Conservation (phyloP, 352 stramenopile genomes). For the Globisporangium lucens region DNA sequence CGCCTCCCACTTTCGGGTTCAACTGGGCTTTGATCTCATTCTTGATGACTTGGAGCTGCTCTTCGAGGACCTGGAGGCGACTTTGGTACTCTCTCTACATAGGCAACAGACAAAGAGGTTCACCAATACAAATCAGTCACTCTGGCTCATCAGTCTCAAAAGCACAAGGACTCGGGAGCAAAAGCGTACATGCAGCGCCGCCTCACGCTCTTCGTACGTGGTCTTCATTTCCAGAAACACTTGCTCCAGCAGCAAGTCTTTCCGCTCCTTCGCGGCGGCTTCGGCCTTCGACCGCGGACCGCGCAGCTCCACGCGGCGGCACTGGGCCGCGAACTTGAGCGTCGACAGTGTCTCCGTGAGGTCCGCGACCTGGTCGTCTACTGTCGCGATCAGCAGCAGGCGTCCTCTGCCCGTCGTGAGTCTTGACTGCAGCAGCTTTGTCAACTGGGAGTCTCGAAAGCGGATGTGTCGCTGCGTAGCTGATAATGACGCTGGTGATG, state of each 20-base stretch:
- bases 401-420: slow-evolving; percentile 42
- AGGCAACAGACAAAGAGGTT: background rate
- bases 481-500: background rate
- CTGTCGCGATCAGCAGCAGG: slow-evolving; percentile 59
- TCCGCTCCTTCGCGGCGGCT: slow-evolving; percentile 16
- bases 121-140: background rate
- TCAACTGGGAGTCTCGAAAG: slow-evolving; percentile 74
- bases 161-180: background rate
- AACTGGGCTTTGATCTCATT: slow-evolving; percentile 4
- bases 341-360: slow-evolving; percentile 66
- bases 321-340: slow-evolving; percentile 74
- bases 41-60: slow-evolving; percentile 21
- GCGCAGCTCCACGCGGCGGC: slow-evolving; percentile 53
- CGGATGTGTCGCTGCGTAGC: slow-evolving; percentile 35
- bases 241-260: slow-evolving; percentile 40
- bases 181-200: slow-evolving; percentile 35
- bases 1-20: background rate
- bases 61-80: slow-evolving; percentile 33
- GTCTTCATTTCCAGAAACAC: slow-evolving; percentile 45
- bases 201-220: slow-evolving; percentile 53
- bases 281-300: slow-evolving; percentile 15
- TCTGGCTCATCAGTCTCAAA: background rate
- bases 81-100: slow-evolving; percentile 36
- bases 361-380: slow-evolving; percentile 52
- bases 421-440: slow-evolving; percentile 58